These are phyloP conservation scores for Apiospora saccharicola DNA, from an alignment of 2,329 filamentous ascomycete species.

Conservation along the genomic window DNA sequence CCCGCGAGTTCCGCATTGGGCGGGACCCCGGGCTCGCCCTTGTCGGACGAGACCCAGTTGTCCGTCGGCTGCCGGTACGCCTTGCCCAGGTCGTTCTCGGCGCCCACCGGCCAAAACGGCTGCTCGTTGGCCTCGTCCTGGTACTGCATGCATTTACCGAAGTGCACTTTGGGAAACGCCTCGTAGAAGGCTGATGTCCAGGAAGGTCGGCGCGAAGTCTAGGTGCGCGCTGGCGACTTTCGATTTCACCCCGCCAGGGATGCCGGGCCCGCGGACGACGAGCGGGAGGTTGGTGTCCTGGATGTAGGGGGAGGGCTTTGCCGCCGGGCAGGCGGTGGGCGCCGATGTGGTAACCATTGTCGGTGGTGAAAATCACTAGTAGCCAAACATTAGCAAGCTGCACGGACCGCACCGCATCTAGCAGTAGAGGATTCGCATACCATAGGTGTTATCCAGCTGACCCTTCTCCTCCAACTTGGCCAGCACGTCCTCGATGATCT, in stretches of 20 bases:
- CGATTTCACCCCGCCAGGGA: constrained; percentile 43
- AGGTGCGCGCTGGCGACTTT: constrained; percentile 52
- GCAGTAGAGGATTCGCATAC: neutral
- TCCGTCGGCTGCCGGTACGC: neutral
- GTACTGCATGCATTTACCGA: constrained; percentile 30
- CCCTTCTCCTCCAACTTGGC: constrained; percentile 41
- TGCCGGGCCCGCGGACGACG: constrained; percentile 53
- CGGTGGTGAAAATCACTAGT: constrained; percentile 48
- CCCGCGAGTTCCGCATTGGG: neutral
- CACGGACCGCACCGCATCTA: too few species aligned
- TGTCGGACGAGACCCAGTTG: neutral
- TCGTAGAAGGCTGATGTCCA: constrained; percentile 46
- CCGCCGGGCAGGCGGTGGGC: constrained; percentile 55
- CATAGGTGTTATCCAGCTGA: constrained; percentile 44
- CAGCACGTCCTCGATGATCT: constrained; percentile 51
- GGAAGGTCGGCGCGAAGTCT: constrained; percentile 55
- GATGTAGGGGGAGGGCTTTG: constrained; percentile 54
- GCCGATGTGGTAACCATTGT: constrained; percentile 58
- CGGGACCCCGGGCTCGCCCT: neutral
- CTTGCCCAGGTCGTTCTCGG: neutral
- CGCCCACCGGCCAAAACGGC: neutral
- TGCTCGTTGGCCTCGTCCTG: constrained; percentile 20
- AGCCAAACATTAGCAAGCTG: accelerated
- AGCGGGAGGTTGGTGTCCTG: constrained; percentile 56
- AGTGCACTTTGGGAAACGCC: constrained; percentile 37